phyloP scores from a whole-genome alignment of 2,329 filamentous ascomycete species.

The Alternaria viburni region DNA sequence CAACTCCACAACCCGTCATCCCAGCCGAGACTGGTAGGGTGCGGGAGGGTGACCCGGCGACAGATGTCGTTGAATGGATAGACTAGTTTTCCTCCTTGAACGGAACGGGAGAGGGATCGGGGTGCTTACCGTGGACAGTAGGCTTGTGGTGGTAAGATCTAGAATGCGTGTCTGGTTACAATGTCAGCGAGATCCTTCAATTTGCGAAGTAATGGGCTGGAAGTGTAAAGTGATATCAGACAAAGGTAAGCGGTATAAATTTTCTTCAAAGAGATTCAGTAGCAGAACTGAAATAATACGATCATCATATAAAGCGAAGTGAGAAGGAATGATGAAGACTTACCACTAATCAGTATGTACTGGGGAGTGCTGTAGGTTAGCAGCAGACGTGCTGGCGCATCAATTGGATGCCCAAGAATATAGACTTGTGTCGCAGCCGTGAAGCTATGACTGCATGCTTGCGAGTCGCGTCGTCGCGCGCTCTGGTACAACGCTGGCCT shows the following conservation, averaged over 20 bases:
- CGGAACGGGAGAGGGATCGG: constrained; percentile 15
- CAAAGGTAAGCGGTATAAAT: constrained; percentile 64
- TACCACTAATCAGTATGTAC: constrained; percentile 11
- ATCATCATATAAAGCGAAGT: constrained; percentile 41
- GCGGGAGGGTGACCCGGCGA: constrained; percentile 75
- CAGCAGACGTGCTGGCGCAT: not conserved
- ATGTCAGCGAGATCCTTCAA: constrained; percentile 23
- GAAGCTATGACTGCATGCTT: not conserved
- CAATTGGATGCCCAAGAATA: not conserved
- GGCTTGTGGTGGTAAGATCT: not conserved
- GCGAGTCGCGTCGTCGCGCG: not conserved
- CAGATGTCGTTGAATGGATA: constrained; percentile 69
- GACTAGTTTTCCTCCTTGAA: constrained; percentile 65
- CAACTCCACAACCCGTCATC: constrained; percentile 81
- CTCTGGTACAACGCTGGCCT: not conserved
- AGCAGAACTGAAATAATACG: constrained; percentile 66
- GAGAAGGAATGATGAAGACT: constrained; percentile 8
- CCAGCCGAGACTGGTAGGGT: constrained; percentile 64
- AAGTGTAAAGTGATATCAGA: constrained; percentile 49
- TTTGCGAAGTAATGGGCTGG: not conserved
- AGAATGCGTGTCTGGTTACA: not conserved
- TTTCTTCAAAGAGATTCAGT: constrained; percentile 66
- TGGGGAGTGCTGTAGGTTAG: not conserved
- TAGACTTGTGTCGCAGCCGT: not conserved
- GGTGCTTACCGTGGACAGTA: constrained; percentile 30